Evolutionary conservation across 768 basidiomycete species (phyloP).

Genomic region (Tremella mesenterica): DNA sequence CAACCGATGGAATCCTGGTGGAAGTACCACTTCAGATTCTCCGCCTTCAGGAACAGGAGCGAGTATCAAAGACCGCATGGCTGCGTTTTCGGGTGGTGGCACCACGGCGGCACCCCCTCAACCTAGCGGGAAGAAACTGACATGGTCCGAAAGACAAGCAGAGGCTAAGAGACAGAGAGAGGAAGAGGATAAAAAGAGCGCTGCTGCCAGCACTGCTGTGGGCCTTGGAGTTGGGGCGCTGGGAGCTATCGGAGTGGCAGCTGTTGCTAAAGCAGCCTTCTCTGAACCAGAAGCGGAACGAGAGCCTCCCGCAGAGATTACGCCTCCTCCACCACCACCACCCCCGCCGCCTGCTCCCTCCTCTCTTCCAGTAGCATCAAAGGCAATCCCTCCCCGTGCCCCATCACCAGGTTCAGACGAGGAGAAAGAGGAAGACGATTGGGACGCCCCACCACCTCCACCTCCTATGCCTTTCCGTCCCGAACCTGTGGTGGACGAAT

Average conservation of each 20-base stretch:
- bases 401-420: constrained; percentile 45
- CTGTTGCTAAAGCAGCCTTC: constrained; percentile 7
- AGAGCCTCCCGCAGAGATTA: neutral
- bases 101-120: constrained; percentile 9
- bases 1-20: constrained; percentile 51
- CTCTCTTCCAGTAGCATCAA: constrained; percentile 8
- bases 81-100: constrained; percentile 37
- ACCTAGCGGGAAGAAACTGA: constrained; percentile 60
- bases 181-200: constrained; percentile 57
- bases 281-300: constrained; percentile 1
- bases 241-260: constrained; percentile 41
- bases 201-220: constrained; percentile 24
- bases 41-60: constrained; percentile 3
- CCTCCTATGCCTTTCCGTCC: constrained; percentile 49
- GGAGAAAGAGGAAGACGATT: constrained; percentile 44
- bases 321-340: constrained; percentile 17
- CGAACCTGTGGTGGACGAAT: constrained; percentile 30
- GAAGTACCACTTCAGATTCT: constrained; percentile 1
- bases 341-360: constrained; percentile 16
- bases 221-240: constrained; percentile 42
- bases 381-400: constrained; percentile 31
- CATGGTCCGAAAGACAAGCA: constrained; percentile 89
- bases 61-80: constrained; percentile 35
- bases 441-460: constrained; percentile 45
- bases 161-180: constrained; percentile 77